Base-by-base conservation (phyloP, 2,329 filamentous ascomycete genomes). In the Aspergillus chevalieri region DNA sequence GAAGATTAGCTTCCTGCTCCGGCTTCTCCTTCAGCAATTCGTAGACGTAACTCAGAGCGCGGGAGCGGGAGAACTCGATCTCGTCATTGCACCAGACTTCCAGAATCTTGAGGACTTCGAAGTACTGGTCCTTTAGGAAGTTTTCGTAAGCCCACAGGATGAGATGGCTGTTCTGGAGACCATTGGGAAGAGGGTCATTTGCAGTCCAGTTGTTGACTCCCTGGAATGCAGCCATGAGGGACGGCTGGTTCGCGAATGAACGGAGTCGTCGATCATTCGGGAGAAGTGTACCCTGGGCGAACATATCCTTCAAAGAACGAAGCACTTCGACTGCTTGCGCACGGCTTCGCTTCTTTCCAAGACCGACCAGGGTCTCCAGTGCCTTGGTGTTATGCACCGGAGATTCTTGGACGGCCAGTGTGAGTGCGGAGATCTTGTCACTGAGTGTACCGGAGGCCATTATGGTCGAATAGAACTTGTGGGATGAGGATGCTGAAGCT, bases 391-490 rank as follows among this genome's bases (percentile, higher is more conserved):
- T 97, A 70, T 98, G 93, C 46, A 97, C 74, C 15, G 93, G 93
- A 7, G 94, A 97, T 70, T 98, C 93, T 73, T 98, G 94, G 10
- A 96, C 84, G 49, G 93, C 87, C 58, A 98, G 77, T 4, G 93
- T 98, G 63, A 98, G 76, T 3, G 93, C 94, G 2, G 93, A 98
- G 41, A 97, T 86, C 69, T 96, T 97, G 69, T 98, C 93, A 49
- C 90, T 94, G 59, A 97, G 81, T 8, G 94, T 98, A 76, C 93
- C 93, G 1, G 91, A 94, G 8, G 89, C 78, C 88, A 97, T 96
- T 67, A 98, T 96, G 15, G 90, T 95, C 1, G 91, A 89, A 77
- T 97, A 85, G 76, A 98, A 98, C 68, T 91, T 95, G 70, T 94
- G 87, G 38, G 91, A 92, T 2, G 92, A 93, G 22, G 89, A 89